phyloP scores from a whole-genome alignment of 768 basidiomycete genomes.

The Calocybe gangraenosa region DNA sequence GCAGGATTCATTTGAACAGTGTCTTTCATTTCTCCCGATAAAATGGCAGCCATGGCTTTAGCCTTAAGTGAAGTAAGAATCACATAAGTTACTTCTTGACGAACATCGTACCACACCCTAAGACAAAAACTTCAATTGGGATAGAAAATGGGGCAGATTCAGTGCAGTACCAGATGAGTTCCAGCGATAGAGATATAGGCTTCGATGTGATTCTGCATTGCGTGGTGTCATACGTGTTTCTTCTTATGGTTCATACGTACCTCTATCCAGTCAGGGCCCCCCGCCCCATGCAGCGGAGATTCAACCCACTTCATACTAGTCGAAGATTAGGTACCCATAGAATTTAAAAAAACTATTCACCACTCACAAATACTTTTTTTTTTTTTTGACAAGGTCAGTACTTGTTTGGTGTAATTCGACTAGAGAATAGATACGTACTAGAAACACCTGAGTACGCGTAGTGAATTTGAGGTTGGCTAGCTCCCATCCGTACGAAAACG shows the following conservation, averaged over 20 bases:
- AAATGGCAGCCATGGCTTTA: slow-evolving; percentile 93
- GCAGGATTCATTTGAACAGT: slow-evolving; percentile 84
- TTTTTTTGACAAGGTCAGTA: slow-evolving; percentile 33
- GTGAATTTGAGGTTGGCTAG: background rate
- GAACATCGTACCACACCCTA: slow-evolving; percentile 67
- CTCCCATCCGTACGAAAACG: background rate
- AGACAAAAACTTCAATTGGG: background rate
- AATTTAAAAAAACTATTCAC: slow-evolving; percentile 5
- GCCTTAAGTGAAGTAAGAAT: slow-evolving; percentile 37
- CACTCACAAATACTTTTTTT: slow-evolving; percentile 87
- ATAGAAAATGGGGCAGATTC: background rate
- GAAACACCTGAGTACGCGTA: slow-evolving; percentile 31
- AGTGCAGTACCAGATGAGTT: slow-evolving; percentile 62
- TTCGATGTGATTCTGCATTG: slow-evolving; percentile 72
- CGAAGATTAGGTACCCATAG: background rate
- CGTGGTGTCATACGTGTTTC: background rate
- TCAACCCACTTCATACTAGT: slow-evolving; percentile 95
- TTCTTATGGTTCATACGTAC: slow-evolving; percentile 30
- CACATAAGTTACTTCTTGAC: background rate
- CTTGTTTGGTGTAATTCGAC: slow-evolving; percentile 3
- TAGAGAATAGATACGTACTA: slow-evolving; percentile 34
- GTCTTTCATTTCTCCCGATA: slow-evolving; percentile 95
- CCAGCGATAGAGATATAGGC: slow-evolving; percentile 82
- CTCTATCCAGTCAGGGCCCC: slow-evolving; percentile 90
- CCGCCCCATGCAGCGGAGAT: slow-evolving; percentile 73